Percentiles rank a stretch among this genome's conserved stretches.
Evolutionary conservation across 129 eudicot species (phyloP).

Genomic region (Helianthus annuus): DNA sequence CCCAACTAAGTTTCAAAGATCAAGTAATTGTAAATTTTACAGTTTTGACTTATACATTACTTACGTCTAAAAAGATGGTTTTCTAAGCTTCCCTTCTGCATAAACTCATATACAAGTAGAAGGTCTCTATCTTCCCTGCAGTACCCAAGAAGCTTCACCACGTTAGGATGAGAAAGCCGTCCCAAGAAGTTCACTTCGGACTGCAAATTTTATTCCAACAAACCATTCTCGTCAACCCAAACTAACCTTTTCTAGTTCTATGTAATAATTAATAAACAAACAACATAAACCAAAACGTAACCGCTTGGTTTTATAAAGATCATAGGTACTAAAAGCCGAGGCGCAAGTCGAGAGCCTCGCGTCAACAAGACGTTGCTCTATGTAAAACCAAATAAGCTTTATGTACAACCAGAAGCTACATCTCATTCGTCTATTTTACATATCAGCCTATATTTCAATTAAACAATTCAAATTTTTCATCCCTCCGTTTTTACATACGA

Average conservation of each 20-base stretch:
- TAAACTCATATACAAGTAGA: constrained; percentile 79
- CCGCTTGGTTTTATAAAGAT: too few species aligned
- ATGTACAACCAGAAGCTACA: too few species aligned
- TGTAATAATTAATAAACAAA: not conserved
- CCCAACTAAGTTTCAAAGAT: constrained; percentile 20
- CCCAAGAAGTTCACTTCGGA: constrained; percentile 89
- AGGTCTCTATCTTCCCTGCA: constrained; percentile 81
- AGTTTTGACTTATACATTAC: constrained; percentile 7
- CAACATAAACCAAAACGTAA: not conserved
- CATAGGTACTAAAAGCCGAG: too few species aligned
- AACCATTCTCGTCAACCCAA: not conserved
- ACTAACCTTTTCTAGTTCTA: not conserved
- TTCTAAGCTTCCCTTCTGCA: constrained; percentile 86
- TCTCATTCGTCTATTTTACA: too few species aligned
- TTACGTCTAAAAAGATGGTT: constrained; percentile 90
- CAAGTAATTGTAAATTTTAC: not conserved
- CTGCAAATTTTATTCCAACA: constrained; percentile 44
- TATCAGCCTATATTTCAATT: too few species aligned
- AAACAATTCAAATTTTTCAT: too few species aligned
- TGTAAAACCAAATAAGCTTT: too few species aligned
- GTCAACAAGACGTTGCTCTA: too few species aligned
- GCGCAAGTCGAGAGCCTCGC: too few species aligned
- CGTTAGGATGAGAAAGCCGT: constrained; percentile 81
- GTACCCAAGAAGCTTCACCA: constrained; percentile 86
- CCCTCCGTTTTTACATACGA: too few species aligned